Base-by-base conservation (phyloP, 352 stramenopile genomes). In the Phytophthora nicotianae region DNA sequence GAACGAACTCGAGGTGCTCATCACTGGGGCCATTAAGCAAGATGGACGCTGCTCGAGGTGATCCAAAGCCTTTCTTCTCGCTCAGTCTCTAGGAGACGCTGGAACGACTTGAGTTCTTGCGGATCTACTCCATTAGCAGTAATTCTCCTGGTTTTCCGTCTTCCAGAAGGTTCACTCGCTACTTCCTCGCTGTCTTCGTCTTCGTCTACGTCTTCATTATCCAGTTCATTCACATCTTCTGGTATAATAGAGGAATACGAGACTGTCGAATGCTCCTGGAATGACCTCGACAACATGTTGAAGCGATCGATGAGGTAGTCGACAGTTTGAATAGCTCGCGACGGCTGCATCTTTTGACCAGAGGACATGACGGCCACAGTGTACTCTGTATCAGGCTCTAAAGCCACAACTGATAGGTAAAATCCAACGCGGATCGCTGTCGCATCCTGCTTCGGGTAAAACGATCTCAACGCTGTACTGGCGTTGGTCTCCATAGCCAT, bases 271-370 rank as follows among this genome's bases (percentile, higher is more conserved):
- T 71, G 24, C 40, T 26, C 56, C 21, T 60, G 5, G 51, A 81
- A 80, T 4, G 74, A 82, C 45, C 76, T 76, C 2, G 74, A 68
- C 2, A 92, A 61, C 27, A 77, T 65, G 35, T 89, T 88, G 54
- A 92, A 93, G 51, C 78, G 75, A 17, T 79, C 68, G 27, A 93
- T 93, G 35, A 93, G 72, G 23, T 68, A 73, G 50, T 91, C 78
- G 2, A 93, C 81, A 14, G 80, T 83, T 24, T 78, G 62, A 17
- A 93, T 86, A 14, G 83, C 81, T 20, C 54, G 70, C 1, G 79
- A 89, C 0, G 77, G 63, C 37, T 82, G 72, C 32, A 74, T 72
- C 29, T 84, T 89, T 63, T 91, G 81, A 0, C 83, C 81, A 0
- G 81, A 88, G 0, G 76, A 68, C 79, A 93, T 91, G 3, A 88